Evolutionary conservation across 441 rosid species (phyloP).

Genomic region (Pelargonium myrrhifolium): DNA sequence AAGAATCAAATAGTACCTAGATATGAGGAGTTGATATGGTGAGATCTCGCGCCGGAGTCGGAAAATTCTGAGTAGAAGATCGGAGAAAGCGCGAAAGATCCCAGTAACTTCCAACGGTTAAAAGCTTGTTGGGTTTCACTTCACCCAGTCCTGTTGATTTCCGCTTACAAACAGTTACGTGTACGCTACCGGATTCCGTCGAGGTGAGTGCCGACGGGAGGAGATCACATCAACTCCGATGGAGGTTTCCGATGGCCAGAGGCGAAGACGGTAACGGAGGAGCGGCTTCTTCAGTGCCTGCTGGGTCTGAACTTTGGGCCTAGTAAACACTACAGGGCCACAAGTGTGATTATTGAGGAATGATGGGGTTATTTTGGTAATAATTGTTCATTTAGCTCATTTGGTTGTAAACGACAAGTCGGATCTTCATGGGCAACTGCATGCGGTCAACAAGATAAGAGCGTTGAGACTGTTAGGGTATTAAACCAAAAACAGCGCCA

Average conservation of each 20-base stretch:
- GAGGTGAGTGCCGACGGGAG: not conserved
- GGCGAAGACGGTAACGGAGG: not conserved
- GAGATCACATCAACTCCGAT: not conserved
- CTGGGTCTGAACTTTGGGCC: not conserved
- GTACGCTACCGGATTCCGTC: not conserved
- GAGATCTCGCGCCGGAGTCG: not conserved
- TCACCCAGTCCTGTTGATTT: no score
- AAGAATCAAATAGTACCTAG: not conserved
- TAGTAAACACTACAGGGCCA: not conserved
- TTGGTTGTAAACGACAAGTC: not conserved
- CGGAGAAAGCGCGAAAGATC: not conserved
- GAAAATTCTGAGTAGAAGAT: not conserved
- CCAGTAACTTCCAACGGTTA: not conserved
- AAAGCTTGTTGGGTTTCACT: not conserved
- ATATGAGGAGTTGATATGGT: not conserved
- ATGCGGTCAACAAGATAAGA: conserved; percentile 4
- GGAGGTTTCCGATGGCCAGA: not conserved
- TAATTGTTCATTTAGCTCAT: not conserved
- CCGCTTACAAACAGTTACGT: no score
- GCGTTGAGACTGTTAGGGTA: conserved; percentile 7
- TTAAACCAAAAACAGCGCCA: not conserved
- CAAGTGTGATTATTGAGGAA: not conserved
- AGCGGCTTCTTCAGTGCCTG: not conserved
- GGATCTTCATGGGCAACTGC: not conserved
- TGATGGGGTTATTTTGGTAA: not conserved